These are phyloP conservation scores for Cutaneotrichosporon cutaneum DNA, from an alignment of 1,284 basidiomycete species.

Conservation along the genomic window DNA sequence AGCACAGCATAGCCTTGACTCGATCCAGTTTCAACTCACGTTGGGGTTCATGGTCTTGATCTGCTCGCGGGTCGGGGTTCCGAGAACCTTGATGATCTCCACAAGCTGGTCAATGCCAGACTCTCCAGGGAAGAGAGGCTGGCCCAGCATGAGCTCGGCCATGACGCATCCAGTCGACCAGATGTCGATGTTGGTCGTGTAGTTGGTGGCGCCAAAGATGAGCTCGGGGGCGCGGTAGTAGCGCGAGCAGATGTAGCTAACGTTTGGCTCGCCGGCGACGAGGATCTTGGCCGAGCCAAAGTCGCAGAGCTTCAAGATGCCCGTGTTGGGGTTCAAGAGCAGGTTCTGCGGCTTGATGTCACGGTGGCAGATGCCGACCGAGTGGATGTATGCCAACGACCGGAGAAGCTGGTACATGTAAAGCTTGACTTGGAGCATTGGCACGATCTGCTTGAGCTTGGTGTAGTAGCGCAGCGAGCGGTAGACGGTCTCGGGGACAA, in stretches of 20 bases:
- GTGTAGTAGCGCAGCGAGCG: constrained; percentile 97
- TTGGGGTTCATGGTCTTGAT: constrained; percentile 99
- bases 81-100: constrained; percentile 99
- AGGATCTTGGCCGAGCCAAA: constrained; percentile 99
- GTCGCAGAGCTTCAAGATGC: constrained; percentile 96
- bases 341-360: constrained; percentile 99
- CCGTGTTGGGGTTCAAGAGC: constrained; percentile 92
- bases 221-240: constrained; percentile 99
- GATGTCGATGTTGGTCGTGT: constrained; percentile 99
- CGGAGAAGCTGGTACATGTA: constrained; percentile 75
- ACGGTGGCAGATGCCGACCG: constrained; percentile 76
- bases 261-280: constrained; percentile 95
- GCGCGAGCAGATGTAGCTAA: constrained; percentile 98
- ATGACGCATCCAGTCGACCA: constrained; percentile 99
- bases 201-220: constrained; percentile 99
- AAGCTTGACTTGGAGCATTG: constrained; percentile 94
- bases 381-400: constrained; percentile 28
- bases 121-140: constrained; percentile 98
- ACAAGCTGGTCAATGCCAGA: constrained; percentile 99
- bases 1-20: background rate
- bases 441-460: constrained; percentile 99
- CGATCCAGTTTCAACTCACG: constrained; percentile 42
- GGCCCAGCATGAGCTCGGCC: constrained; percentile 99
- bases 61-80: constrained; percentile 96
- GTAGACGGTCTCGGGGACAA: constrained; percentile 98